Evolutionary conservation across 306 rosid genomes (phyloP).

Genomic region (Citrullus colocynthis): DNA sequence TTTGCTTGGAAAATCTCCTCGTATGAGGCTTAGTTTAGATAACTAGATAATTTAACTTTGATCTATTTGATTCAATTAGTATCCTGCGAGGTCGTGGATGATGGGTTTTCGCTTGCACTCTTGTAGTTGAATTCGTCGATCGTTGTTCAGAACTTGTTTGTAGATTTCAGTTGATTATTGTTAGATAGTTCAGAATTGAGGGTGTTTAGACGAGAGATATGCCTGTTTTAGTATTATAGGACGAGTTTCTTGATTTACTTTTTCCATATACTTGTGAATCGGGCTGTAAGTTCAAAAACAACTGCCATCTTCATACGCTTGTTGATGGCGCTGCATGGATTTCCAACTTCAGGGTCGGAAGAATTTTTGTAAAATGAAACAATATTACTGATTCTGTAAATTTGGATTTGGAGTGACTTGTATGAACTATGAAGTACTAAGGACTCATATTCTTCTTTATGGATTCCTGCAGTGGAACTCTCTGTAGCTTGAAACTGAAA

Average conservation of each 20-base stretch:
- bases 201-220: background rate
- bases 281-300: background rate
- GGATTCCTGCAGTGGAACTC: constrained; percentile 7
- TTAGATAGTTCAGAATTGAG: background rate
- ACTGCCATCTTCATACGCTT: background rate
- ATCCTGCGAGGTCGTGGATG: background rate
- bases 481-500: constrained; percentile 11
- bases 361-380: background rate
- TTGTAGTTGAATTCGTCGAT: background rate
- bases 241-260: background rate
- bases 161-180: background rate
- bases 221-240: background rate
- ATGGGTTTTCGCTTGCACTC: background rate
- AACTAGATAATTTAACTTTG: background rate
- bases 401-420: background rate
- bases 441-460: background rate
- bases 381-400: background rate
- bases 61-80: background rate
- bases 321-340: background rate
- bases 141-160: background rate
- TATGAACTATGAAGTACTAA: background rate
- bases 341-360: background rate
- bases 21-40: background rate
- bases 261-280: background rate
- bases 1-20: background rate